Evolutionary conservation across 2,329 filamentous ascomycete genomes (phyloP).

Genomic region (Corniculantispora saksenae): DNA sequence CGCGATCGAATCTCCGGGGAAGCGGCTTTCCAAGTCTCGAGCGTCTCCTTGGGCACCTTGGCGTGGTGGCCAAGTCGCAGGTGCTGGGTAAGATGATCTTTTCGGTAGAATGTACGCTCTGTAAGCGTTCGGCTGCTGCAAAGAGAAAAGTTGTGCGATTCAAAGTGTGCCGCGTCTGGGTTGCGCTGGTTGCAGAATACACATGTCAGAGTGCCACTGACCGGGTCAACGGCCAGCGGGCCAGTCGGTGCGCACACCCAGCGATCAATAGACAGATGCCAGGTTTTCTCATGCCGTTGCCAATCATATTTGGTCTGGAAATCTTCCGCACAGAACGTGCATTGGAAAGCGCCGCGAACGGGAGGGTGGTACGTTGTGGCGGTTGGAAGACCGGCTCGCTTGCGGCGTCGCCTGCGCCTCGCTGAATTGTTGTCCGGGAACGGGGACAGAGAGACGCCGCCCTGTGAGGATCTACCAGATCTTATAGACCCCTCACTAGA

Average conservation of each 20-base stretch:
- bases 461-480: background rate
- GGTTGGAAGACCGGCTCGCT: conserved; percentile 6
- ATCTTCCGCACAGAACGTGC: conserved; percentile 68
- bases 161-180: conserved; percentile 56
- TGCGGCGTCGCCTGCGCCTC: conserved; percentile 3
- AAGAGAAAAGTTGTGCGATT: conserved; percentile 59
- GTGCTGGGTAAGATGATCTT: conserved; percentile 67
- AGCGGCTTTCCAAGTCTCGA: conserved; percentile 61
- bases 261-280: conserved; percentile 63
- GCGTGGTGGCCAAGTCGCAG: conserved; percentile 62
- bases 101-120: conserved; percentile 67
- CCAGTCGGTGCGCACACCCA: conserved; percentile 67
- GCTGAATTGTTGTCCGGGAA: conserved; percentile 2
- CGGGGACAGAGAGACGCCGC: conserved; percentile 7
- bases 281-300: conserved; percentile 70
- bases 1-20: conserved; percentile 63
- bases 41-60: conserved; percentile 65
- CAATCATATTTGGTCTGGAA: conserved; percentile 70
- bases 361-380: conserved; percentile 25
- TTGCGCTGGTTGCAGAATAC: conserved; percentile 59
- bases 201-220: conserved; percentile 57
- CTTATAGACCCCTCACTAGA: conserved; percentile 1
- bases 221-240: conserved; percentile 56
- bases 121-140: conserved; percentile 65
- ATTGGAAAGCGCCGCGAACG: conserved; percentile 49